Conservation (phyloP, 257 asterid genomes). For the Nyctanthes arbortristis region DNA sequence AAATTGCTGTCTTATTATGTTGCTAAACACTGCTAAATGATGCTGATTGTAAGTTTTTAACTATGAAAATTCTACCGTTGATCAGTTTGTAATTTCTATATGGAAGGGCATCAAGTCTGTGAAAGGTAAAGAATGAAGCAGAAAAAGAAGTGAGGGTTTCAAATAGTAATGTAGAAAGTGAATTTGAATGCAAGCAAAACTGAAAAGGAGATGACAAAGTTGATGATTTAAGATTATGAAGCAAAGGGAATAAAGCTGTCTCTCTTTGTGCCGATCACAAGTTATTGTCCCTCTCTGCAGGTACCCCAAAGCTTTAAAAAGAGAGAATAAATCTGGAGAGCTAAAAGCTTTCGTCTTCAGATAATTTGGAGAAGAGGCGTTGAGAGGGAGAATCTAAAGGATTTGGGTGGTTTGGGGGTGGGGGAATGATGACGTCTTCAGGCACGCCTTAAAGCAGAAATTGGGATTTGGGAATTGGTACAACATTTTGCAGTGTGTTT, state of each 20-base stretch:
- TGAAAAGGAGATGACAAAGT: conserved; percentile 40
- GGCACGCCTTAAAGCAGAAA: background rate
- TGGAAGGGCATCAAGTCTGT: conserved; percentile 5
- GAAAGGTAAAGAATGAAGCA: conserved; percentile 12
- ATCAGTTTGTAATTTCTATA: conserved; percentile 7
- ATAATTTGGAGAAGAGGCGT: conserved; percentile 13
- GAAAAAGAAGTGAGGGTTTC: conserved; percentile 1
- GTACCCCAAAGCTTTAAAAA: too few species aligned
- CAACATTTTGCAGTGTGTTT: background rate
- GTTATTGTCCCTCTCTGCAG: conserved; percentile 38
- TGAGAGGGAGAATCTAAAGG: conserved; percentile 14
- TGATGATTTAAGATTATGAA: conserved; percentile 35
- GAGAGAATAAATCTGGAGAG: conserved; percentile 20
- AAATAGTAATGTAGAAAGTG: conserved; percentile 8
- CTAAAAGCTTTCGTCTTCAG: conserved; percentile 6
- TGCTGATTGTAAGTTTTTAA: background rate
- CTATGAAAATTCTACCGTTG: conserved; percentile 1
- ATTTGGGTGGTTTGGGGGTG: background rate
- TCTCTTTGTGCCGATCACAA: conserved; percentile 24
- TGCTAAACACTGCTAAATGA: background rate
- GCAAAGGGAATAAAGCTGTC: conserved; percentile 67
- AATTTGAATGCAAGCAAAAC: conserved; percentile 6
- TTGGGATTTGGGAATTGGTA: too few species aligned
- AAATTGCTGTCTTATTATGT: background rate
- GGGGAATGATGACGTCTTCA: too few species aligned